Evolutionary conservation across 441 rosid genomes (phyloP).

Genomic region (Mallotus repandus): DNA sequence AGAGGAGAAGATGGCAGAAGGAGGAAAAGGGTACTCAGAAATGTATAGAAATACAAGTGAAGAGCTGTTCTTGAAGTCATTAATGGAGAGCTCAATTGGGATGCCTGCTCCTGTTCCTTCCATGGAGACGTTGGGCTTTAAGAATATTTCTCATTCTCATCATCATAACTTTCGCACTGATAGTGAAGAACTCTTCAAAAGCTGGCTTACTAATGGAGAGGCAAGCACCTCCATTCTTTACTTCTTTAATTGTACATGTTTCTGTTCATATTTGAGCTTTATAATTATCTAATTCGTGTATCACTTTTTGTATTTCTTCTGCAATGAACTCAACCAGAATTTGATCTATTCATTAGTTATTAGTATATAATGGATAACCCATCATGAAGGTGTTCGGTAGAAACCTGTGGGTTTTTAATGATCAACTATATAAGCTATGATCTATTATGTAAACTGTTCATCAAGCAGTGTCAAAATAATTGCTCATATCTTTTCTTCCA

Average conservation of each 20-base stretch:
- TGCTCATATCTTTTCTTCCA: neutral
- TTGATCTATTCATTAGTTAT: too few species aligned
- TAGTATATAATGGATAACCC: too few species aligned
- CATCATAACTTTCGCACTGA: conserved; percentile 49
- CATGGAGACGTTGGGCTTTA: conserved; percentile 64
- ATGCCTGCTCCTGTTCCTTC: conserved; percentile 52
- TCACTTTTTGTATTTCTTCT: neutral
- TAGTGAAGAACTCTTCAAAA: conserved; percentile 75
- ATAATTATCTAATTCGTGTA: neutral
- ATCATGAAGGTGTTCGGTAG: neutral
- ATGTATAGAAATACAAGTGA: conserved; percentile 61
- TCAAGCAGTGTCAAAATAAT: neutral
- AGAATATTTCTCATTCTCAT: conserved; percentile 36
- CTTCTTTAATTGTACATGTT: neutral
- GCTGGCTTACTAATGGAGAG: conserved; percentile 80
- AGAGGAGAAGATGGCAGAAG: conserved; percentile 37
- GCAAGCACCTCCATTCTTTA: conserved; percentile 37
- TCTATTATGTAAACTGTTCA: neutral
- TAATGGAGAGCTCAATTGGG: conserved; percentile 60
- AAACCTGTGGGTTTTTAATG: neutral
- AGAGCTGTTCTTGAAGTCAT: conserved; percentile 58
- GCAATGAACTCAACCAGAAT: neutral
- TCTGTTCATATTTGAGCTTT: neutral
- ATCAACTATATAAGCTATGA: neutral
- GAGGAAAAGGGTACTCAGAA: conserved; percentile 52